phyloP scores from a whole-genome alignment of 2,329 filamentous ascomycete genomes.

The Neurospora sp. region DNA sequence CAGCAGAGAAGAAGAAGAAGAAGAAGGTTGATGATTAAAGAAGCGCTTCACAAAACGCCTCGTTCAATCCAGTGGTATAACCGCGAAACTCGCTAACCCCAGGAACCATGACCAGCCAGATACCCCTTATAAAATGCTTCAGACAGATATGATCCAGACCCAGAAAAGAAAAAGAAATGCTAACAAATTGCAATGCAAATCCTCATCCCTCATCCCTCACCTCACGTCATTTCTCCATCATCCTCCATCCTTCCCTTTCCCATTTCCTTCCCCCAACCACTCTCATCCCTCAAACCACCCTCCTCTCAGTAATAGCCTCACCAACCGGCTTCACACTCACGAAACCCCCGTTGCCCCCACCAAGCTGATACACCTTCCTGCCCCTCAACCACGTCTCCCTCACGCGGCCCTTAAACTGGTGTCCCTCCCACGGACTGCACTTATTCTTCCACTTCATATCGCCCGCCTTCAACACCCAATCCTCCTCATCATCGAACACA shows the following conservation, averaged over 20 bases:
- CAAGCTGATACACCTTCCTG: slow-evolving; percentile 60
- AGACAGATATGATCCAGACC: not conserved
- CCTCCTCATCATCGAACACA: slow-evolving; percentile 77
- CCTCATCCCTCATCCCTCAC: not conserved
- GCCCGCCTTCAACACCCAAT: slow-evolving; percentile 62
- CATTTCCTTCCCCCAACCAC: not conserved
- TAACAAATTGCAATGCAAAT: not conserved
- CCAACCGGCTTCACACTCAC: slow-evolving; percentile 38
- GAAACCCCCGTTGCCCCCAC: slow-evolving; percentile 42
- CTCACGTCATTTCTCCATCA: not conserved
- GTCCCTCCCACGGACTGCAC: slow-evolving; percentile 82
- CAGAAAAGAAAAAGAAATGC: not conserved
- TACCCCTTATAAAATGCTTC: not conserved
- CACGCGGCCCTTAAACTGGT: slow-evolving; percentile 67
- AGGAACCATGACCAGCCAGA: not conserved
- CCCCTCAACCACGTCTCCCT: slow-evolving; percentile 80
- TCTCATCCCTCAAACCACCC: slow-evolving; percentile 21
- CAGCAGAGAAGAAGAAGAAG: not conserved
- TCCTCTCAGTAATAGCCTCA: slow-evolving; percentile 51
- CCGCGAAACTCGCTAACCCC: not conserved
- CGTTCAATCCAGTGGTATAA: not conserved
- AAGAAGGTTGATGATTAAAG: not conserved
- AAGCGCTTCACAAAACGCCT: not conserved
- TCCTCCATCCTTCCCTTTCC: not conserved
- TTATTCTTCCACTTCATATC: slow-evolving; percentile 95